phyloP scores from a whole-genome alignment of 192 early-diverging fungal species.

The Chytriomyces sp. region DNA sequence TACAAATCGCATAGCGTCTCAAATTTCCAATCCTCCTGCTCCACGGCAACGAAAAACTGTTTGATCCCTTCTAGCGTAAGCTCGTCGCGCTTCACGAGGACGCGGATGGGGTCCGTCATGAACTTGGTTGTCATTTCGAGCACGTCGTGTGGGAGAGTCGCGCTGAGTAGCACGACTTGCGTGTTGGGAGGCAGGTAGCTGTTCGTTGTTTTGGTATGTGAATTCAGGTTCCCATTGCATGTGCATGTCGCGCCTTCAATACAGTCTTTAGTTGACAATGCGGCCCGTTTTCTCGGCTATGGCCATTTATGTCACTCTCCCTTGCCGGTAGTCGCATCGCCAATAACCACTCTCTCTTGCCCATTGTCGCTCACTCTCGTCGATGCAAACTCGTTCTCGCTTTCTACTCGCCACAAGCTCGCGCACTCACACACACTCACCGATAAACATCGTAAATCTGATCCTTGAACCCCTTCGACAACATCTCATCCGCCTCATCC shows the following conservation, averaged over 20 bases:
- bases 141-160: conserved; percentile 97
- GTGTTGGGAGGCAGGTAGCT: conserved; percentile 89
- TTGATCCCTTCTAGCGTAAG: conserved; percentile 98
- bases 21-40: conserved; percentile 99
- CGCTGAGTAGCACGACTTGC: conserved; percentile 96
- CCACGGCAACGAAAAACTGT: conserved; percentile 98
- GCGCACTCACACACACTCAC: not conserved
- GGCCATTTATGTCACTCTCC: too few relatives aligned
- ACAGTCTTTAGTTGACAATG: too few relatives aligned
- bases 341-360: too few relatives aligned
- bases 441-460: conserved; percentile 83
- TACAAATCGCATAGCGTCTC: conserved; percentile 98
- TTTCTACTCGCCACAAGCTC: too few relatives aligned
- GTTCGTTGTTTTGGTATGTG: too few relatives aligned
- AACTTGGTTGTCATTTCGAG: conserved; percentile 96
- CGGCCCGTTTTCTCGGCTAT: too few relatives aligned
- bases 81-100: conserved; percentile 99
- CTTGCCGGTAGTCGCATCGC: too few relatives aligned
- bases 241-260: too few relatives aligned
- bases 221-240: too few relatives aligned
- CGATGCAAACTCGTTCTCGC: too few relatives aligned
- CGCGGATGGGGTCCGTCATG: conserved; percentile 98
- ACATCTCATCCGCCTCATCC: conserved; percentile 96
- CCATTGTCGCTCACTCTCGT: too few relatives aligned
- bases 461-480: conserved; percentile 94